Percentiles rank a stretch among this genome's conserved stretches.
Conservation (phyloP, 83 land plant species). For the Picea abies region DNA sequence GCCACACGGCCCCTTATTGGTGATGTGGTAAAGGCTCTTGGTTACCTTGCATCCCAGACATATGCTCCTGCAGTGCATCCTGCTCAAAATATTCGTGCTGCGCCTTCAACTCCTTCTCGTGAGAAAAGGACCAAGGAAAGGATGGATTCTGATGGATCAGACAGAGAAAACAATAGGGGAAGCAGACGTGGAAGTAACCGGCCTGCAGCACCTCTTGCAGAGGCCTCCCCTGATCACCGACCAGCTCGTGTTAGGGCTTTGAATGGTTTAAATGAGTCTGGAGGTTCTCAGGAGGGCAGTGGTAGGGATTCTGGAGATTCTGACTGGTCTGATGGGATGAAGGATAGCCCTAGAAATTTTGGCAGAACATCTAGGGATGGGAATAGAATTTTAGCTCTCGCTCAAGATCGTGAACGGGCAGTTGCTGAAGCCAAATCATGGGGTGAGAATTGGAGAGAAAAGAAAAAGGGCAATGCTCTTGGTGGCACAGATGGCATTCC, state of each 20-base stretch:
- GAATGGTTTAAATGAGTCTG: conserved; percentile 41
- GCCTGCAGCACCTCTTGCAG: conserved; percentile 40
- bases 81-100: conserved; percentile 39
- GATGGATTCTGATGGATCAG: conserved; percentile 35
- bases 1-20: conserved; percentile 90
- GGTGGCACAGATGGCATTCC: conserved; percentile 43
- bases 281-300: conserved; percentile 52
- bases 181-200: conserved; percentile 27
- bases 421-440: too few relatives aligned
- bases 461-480: background rate
- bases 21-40: conserved; percentile 91
- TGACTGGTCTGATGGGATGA: conserved; percentile 41
- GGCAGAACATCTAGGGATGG: conserved; percentile 49
- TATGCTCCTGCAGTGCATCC: conserved; percentile 74
- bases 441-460: too few relatives aligned
- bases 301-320: conserved; percentile 66
- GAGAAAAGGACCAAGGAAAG: conserved; percentile 47
- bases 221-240: conserved; percentile 73
- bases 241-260: conserved; percentile 41
- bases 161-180: conserved; percentile 37
- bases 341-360: conserved; percentile 61
- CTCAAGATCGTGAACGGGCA: too few relatives aligned
- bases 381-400: conserved; percentile 28
- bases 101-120: conserved; percentile 59
- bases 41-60: conserved; percentile 85